A percentile compares a stretch with the other conserved stretches of the same genome.
phyloP scores from a whole-genome alignment of 2,329 filamentous ascomycete species.

The Paecilomyces fulvus region DNA sequence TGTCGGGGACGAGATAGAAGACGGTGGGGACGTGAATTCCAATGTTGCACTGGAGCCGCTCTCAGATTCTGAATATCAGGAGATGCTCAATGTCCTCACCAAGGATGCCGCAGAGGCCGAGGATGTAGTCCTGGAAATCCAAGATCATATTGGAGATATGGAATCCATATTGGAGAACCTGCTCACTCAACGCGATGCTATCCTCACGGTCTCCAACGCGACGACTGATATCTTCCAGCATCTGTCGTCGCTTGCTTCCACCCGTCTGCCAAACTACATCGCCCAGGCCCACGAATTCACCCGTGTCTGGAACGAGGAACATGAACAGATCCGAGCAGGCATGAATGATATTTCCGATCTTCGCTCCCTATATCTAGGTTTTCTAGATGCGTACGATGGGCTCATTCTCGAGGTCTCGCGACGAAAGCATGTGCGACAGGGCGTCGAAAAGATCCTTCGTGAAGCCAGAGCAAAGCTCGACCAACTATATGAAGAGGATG shows the following conservation, averaged over 20 bases:
- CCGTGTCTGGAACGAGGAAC: slow-evolving; percentile 63
- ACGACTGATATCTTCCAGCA: slow-evolving; percentile 56
- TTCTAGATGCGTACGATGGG: slow-evolving; percentile 73
- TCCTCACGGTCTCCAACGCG: slow-evolving; percentile 48
- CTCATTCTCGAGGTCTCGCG: slow-evolving; percentile 77
- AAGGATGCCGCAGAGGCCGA: slow-evolving; percentile 51
- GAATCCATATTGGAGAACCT: slow-evolving; percentile 61
- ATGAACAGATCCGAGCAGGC: slow-evolving; percentile 57
- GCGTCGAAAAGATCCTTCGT: slow-evolving; percentile 63
- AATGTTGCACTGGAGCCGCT: slow-evolving; percentile 57
- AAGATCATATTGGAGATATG: slow-evolving; percentile 68
- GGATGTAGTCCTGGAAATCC: slow-evolving; percentile 58
- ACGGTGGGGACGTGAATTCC: slow-evolving; percentile 22
- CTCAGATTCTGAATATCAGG: slow-evolving; percentile 63
- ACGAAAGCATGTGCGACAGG: slow-evolving; percentile 62
- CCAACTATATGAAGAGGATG: slow-evolving; percentile 64
- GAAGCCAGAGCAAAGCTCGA: slow-evolving; percentile 72
- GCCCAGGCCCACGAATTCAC: slow-evolving; percentile 40
- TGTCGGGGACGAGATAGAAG: slow-evolving; percentile 22
- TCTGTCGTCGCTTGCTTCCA: slow-evolving; percentile 57
- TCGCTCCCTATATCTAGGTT: slow-evolving; percentile 77
- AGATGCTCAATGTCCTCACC: slow-evolving; percentile 72
- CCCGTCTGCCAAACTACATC: slow-evolving; percentile 50
- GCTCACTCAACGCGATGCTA: slow-evolving; percentile 51
- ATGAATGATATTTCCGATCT: slow-evolving; percentile 71